A percentile compares a stretch with the other conserved stretches of the same genome.
Evolutionary conservation across 2,329 filamentous ascomycete species (phyloP).

Genomic region (Colletotrichum gloeosporioides): DNA sequence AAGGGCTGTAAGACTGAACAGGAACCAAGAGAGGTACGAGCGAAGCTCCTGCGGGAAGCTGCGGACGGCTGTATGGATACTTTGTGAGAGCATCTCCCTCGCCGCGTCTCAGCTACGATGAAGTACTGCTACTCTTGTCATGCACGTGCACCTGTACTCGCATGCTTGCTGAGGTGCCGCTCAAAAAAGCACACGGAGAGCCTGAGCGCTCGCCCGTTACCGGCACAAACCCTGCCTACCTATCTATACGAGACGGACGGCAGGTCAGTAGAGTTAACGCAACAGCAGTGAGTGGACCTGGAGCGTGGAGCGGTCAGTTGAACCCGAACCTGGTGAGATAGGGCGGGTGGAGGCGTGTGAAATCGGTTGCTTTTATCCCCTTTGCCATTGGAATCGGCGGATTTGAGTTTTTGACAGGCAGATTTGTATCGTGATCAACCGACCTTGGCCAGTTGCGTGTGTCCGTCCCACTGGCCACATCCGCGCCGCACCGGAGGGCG

Average conservation of each 20-base stretch:
- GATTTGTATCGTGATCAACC: background rate
- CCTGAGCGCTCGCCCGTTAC: background rate
- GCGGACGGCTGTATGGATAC: background rate
- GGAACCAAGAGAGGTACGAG: background rate
- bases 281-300: background rate
- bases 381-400: background rate
- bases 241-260: slow-evolving; percentile 12
- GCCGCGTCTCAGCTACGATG: background rate
- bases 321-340: background rate
- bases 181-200: background rate
- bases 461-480: background rate
- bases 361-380: background rate
- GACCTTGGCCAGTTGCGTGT: background rate
- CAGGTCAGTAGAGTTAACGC: background rate
- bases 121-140: background rate
- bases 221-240: background rate
- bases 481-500: background rate
- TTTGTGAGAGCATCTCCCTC: background rate
- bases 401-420: background rate
- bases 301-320: background rate
- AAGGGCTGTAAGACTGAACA: background rate
- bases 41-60: background rate
- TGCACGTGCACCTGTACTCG: slow-evolving; percentile 2
- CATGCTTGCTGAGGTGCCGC: background rate
- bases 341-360: background rate